Evolutionary conservation across 2,329 filamentous ascomycete genomes (phyloP).

Genomic region (Fusarium staphyleae): DNA sequence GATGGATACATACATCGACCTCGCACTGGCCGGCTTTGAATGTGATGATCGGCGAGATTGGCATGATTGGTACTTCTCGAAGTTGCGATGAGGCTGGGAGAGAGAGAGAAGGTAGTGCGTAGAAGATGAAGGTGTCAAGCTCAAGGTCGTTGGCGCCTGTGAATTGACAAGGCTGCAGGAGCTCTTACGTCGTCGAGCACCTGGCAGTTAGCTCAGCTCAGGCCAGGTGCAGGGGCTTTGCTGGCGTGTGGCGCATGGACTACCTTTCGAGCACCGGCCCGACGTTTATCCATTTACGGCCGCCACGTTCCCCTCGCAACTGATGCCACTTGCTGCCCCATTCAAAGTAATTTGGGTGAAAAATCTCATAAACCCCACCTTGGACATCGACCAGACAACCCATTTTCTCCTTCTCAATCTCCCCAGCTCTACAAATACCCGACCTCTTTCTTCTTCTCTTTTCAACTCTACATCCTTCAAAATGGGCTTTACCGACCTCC

Average conservation of each 20-base stretch:
- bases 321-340: slow-evolving; percentile 34
- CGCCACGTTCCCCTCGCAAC: slow-evolving; percentile 34
- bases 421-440: slow-evolving; percentile 43
- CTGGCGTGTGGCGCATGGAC: slow-evolving; percentile 6
- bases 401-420: slow-evolving; percentile 44
- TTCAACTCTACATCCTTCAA: slow-evolving; percentile 47
- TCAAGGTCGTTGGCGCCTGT: slow-evolving; percentile 16
- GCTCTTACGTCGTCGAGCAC: slow-evolving; percentile 52
- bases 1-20: slow-evolving; percentile 68
- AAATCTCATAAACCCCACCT: slow-evolving; percentile 54
- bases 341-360: slow-evolving; percentile 44
- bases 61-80: slow-evolving; percentile 63
- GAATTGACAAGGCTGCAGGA: slow-evolving; percentile 45
- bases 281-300: slow-evolving; percentile 26
- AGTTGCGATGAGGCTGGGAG: slow-evolving; percentile 14
- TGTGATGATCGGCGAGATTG: slow-evolving; percentile 84
- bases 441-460: slow-evolving; percentile 36
- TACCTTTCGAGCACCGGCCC: slow-evolving; percentile 10
- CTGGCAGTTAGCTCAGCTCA: slow-evolving; percentile 27
- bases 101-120: not conserved
- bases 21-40: slow-evolving; percentile 96
- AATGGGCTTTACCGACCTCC: slow-evolving; percentile 76
- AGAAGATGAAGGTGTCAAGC: slow-evolving; percentile 4
- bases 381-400: slow-evolving; percentile 49
- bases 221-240: slow-evolving; percentile 3